Conservation (phyloP, 129 eudicot genomes). For the Pittosporum tobira region DNA sequence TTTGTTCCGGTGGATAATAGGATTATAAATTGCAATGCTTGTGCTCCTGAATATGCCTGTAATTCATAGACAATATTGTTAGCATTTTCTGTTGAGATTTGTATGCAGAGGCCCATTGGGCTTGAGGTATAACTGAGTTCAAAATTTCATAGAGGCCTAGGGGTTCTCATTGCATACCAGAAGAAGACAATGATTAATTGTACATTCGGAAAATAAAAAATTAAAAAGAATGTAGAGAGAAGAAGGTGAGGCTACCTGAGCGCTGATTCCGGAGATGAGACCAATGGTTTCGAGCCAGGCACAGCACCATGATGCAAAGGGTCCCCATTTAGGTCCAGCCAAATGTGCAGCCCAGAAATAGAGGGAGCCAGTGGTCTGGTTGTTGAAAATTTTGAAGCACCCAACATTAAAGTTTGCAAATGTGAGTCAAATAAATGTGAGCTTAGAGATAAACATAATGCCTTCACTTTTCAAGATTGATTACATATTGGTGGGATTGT, state of each 20-base stretch:
- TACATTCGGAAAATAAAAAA: too few species aligned
- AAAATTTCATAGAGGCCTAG: too few species aligned
- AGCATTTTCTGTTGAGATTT: not conserved
- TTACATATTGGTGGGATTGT: too few species aligned
- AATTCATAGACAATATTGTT: not conserved
- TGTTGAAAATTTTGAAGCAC: not conserved
- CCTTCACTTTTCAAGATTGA: too few species aligned
- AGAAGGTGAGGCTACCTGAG: slow-evolving; percentile 16
- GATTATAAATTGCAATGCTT: slow-evolving; percentile 32
- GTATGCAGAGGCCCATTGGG: too few species aligned
- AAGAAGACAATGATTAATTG: too few species aligned
- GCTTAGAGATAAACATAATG: too few species aligned
- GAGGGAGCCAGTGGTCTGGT: slow-evolving; percentile 41
- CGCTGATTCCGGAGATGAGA: slow-evolving; percentile 30
- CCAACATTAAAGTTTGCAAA: not conserved
- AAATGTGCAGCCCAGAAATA: slow-evolving; percentile 41
- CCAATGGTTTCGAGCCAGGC: slow-evolving; percentile 50
- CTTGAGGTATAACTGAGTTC: too few species aligned
- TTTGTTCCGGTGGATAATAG: slow-evolving; percentile 36
- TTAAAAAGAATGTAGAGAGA: not conserved
- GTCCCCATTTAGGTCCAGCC: slow-evolving; percentile 42
- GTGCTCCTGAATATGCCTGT: slow-evolving; percentile 39
- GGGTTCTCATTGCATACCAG: too few species aligned
- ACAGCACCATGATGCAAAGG: slow-evolving; percentile 46
- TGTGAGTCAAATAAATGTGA: too few species aligned